These are phyloP conservation scores for Adenanthera pavonina DNA, from an alignment of 306 rosid genomes.

Conservation along the genomic window DNA sequence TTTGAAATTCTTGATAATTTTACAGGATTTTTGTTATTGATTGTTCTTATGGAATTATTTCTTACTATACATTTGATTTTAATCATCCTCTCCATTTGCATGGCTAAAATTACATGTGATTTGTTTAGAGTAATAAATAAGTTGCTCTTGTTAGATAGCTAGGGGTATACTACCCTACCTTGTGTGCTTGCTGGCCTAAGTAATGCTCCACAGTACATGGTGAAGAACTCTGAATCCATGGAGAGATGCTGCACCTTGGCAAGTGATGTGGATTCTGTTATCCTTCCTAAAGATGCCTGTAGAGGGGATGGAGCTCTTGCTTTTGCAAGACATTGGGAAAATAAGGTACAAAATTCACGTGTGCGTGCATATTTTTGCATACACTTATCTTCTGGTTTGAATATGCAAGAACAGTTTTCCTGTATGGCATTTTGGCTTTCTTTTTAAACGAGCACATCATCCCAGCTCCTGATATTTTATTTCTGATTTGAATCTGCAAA, in stretches of 20 bases:
- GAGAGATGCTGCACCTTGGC: constrained; percentile 68
- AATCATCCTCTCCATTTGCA: constrained; percentile 27
- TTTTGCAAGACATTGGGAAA: constrained; percentile 61
- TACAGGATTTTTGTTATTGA: neutral
- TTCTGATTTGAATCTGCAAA: constrained; percentile 24
- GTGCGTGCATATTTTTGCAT: too few species aligned
- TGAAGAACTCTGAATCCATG: constrained; percentile 47
- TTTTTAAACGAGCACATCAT: neutral
- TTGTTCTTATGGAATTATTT: constrained; percentile 1
- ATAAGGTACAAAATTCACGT: constrained; percentile 55
- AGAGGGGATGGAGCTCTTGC: constrained; percentile 85
- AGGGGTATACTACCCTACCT: constrained; percentile 84
- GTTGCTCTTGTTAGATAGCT: constrained; percentile 56
- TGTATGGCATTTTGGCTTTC: neutral
- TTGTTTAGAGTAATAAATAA: constrained; percentile 5
- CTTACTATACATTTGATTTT: constrained; percentile 11
- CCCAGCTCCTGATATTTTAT: neutral
- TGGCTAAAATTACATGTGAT: constrained; percentile 12
- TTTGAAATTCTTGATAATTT: neutral
- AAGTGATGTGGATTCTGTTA: constrained; percentile 79
- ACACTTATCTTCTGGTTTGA: too few species aligned
- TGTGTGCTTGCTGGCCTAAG: constrained; percentile 96
- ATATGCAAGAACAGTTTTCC: neutral
- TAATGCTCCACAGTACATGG: constrained; percentile 80
- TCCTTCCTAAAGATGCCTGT: constrained; percentile 83